Evolutionary conservation across 2,329 filamentous ascomycete species (phyloP).

Genomic region (Cyanodermella asteris): DNA sequence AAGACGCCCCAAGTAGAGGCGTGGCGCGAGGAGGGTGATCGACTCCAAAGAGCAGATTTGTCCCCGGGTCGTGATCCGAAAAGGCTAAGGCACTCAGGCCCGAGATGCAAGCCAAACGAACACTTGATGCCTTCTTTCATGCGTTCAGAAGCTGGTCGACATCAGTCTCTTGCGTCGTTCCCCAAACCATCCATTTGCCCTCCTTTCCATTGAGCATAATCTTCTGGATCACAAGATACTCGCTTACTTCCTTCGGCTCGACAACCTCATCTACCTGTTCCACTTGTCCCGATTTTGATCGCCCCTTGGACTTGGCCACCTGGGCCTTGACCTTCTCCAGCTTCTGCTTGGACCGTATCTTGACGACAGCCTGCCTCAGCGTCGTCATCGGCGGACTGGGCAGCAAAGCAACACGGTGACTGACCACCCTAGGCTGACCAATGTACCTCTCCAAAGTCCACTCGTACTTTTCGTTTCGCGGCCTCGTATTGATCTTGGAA

Average conservation of each 20-base stretch:
- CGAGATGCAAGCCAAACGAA: too few relatives aligned
- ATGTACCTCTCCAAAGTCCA: constrained; percentile 36
- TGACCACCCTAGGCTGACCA: constrained; percentile 29
- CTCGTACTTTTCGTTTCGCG: constrained; percentile 20
- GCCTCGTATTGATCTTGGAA: constrained; percentile 31
- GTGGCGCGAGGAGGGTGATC: background rate
- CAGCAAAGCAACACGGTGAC: constrained; percentile 30
- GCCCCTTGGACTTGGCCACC: constrained; percentile 9
- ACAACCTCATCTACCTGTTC: constrained; percentile 19
- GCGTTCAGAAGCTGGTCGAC: constrained; percentile 21
- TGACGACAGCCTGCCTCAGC: constrained; percentile 39
- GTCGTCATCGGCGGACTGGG: constrained; percentile 21
- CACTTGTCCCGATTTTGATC: background rate
- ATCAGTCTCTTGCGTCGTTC: constrained; percentile 34
- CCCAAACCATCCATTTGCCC: constrained; percentile 42
- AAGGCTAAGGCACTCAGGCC: too few relatives aligned
- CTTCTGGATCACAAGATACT: constrained; percentile 42
- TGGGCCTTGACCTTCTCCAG: constrained; percentile 24
- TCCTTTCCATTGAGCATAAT: constrained; percentile 24
- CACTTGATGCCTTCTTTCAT: too few relatives aligned
- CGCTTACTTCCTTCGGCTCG: constrained; percentile 32
- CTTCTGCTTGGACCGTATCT: constrained; percentile 34
- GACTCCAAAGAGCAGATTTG: background rate
- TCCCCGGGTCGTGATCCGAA: too few relatives aligned
- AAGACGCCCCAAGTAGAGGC: too few relatives aligned